Base-by-base conservation (phyloP, 768 basidiomycete species). In the Pholiota molesta region DNA sequence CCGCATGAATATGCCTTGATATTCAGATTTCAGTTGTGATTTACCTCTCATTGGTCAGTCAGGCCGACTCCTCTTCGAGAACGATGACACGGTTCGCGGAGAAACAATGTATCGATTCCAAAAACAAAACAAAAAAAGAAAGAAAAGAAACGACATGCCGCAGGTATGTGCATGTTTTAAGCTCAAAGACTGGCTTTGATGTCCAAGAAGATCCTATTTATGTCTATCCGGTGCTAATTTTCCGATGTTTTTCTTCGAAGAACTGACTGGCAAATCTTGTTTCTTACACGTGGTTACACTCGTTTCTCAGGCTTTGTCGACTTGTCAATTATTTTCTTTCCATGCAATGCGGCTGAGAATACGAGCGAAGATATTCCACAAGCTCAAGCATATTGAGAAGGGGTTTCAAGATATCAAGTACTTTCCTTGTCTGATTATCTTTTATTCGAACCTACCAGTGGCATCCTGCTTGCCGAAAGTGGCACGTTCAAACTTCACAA, bases 1-100 rank as follows among this genome's bases (percentile, higher is more conserved):
- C 65, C 77, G 79, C 63, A 74, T 84, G 75, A 75, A 75, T 57
- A 84, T 85, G 81, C 72, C 79, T 51, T 83, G 62, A 77, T 59
- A 37, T 39, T 44, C 19, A 23, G 16, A 17, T 29, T 57, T 56
- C 26, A 42, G 35, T 47, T 53, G 44, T 29, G 55, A 52, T 52
- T 55, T 57, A 61, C 35, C 37, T 60, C 35, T 37, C 35, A 37
- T 37, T 37, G 35, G 35, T 44, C 13, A 23, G 47, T 0, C 21
- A 49, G 23, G 47, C 23, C 23, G 23, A 13, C 47, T 19, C 47
- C 28, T 51, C n/a, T 62, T 58, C 26, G 17, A 45, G 23, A 45
- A 19, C 39, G n/a, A 33, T 55, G 53, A 55, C 53, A 55, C n/a
- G 53, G 53, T 49, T 49, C 19, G 47, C 47, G 19, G 47, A 49